Conservation (phyloP, 257 asterid genomes). For the Solanum tarijense region DNA sequence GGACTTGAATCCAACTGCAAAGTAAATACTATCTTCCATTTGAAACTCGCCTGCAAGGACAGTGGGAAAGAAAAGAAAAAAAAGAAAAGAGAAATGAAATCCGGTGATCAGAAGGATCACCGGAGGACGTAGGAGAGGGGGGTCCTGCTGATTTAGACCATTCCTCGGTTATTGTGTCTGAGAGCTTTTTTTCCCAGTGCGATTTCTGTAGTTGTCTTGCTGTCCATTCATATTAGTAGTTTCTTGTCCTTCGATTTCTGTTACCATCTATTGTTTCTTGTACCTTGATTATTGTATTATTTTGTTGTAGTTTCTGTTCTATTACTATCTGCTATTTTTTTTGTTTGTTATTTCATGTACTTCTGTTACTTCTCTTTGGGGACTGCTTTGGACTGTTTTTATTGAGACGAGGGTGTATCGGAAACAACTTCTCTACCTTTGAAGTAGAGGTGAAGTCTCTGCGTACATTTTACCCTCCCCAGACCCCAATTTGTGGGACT, state of each 20-base stretch:
- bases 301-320: background rate
- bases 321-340: background rate
- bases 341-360: background rate
- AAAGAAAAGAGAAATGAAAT: too few species aligned
- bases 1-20: too few species aligned
- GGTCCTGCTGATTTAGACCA: too few species aligned
- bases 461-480: background rate
- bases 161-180: too few species aligned
- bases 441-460: background rate
- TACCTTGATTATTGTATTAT: background rate
- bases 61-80: too few species aligned
- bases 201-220: background rate
- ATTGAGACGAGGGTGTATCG: background rate
- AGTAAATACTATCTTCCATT: too few species aligned
- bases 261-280: background rate
- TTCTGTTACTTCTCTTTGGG: background rate
- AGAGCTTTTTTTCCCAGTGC: too few species aligned
- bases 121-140: too few species aligned
- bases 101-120: too few species aligned
- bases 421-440: background rate
- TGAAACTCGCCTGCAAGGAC: too few species aligned
- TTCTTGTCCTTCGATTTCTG: background rate
- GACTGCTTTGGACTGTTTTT: background rate
- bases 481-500: background rate
- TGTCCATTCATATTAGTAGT: background rate